Evolutionary conservation across 208 protist genomes (phyloP), one percentile per base, ranked within the genome.

Genomic region (Trypanosoma congolense): DNA sequence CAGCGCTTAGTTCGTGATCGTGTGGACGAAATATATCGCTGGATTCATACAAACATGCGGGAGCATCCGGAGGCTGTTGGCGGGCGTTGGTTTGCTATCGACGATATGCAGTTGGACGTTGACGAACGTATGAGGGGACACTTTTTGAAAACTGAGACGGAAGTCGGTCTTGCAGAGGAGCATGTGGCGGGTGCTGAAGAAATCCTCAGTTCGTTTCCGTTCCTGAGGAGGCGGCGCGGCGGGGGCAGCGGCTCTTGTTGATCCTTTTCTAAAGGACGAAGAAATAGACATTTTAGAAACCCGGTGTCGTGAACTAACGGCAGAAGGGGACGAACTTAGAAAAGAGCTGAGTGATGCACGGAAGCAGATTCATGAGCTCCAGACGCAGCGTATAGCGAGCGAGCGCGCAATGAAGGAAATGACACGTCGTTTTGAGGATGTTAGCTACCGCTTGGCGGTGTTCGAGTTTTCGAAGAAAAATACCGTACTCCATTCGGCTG

Each of bases 21-120:
- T 26, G 86, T 90, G 12, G 86, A 89, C 40, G 86, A 93, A 49
- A 75, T 93, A 18, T 71, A 57, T 36, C 73, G 76, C 21, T 93
- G 86, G 82, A 57, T 93, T 49, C 77, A 77, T 65, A 78, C 61
- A 4, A 73, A 93, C 70, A 55, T 90, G n/a, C 56, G 54, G 0
- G 71, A 80, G 16, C 61, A 84, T 67, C 86, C 86, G 10, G 81
- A 88, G 61, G 86, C 74, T 5, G 75, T 83, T 30, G 86, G 68
- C 9, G 86, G 86, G 4, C 81, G 86, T 18, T 93, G 86, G 86
- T 60, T 93, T 40, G 79, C 86, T 26, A 87, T 93, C 44, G 86
- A 93, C 44, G 86, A 93, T 61, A 93, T 93, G 86, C 62, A 93
- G 59, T 75, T 93, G 2, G 82, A 88, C 50, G 82, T 93, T 8